Base-by-base conservation (phyloP, 2,329 filamentous ascomycete species). In the Tolypocladium tundrense region DNA sequence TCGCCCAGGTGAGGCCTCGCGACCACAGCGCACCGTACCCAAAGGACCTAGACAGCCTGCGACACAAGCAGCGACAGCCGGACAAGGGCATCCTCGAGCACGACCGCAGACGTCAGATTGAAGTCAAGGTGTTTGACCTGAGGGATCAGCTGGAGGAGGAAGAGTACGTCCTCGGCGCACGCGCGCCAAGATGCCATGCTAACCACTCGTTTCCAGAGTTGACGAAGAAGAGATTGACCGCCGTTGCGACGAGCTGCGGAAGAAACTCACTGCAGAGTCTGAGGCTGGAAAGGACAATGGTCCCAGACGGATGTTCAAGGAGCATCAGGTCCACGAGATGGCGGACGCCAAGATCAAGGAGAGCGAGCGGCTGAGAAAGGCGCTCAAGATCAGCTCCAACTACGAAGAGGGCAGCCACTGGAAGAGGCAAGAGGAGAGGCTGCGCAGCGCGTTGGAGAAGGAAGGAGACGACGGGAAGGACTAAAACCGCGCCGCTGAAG, bases 261-360 rank as follows among this genome's bases (percentile, higher is more conserved):
- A 75, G 61, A 75, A 76, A 60, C 68, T 77, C 0, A 65, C 72
- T 1, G 69, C 69, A 13, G 73, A 77, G 59, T 70, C 74, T 60
- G 70, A 74, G 52, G 67, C 68, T 0, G 67, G 65, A 40, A 70
- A 62, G 27, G 64, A 61, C 31, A 70, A 66, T 57, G 73, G 70
- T 31, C 72, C 68, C n/a, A 70, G 73, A 58, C 75, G 70, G 57
- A 81, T 83, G 11, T 80, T 97, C 62, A 99, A 97, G 75, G 81
- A 86, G 63, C 91, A 97, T 74, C 91, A 97, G 74, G 91, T 97
- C 24, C 94, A 99, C 76, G 94, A 97, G 75, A 81, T 96, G 71
- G 94, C 94, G 21, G 89, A 94, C 67, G 94, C 93, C 60, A 99
- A 99, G 81, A 93, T 96, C 65, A 88, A 90, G 71, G 94, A 99